Evolutionary conservation across 2,329 filamentous ascomycete species (phyloP), one percentile per base, ranked within the genome.

Genomic region (Chrysoporthe cubensis): DNA sequence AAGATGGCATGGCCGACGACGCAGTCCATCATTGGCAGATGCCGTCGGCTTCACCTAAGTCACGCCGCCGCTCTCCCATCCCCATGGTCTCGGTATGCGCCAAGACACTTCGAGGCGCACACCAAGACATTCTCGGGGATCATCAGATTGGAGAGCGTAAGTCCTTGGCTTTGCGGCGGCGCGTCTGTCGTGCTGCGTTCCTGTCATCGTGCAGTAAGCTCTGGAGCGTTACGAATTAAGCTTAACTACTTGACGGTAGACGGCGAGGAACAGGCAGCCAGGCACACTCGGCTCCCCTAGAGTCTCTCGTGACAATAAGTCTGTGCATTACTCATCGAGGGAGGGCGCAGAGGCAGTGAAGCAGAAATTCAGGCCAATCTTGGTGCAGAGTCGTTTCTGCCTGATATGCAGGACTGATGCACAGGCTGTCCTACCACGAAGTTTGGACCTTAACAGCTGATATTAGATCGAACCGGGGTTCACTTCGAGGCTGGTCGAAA

Each of bases 381-480:
- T 14, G 16, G 13, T 42, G 37, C 56, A 40, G 44, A 48, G 18
- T 18, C 44, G 44, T 37, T 37, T 62, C 59, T 62, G 59, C 32
- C 59, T 62, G 59, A 40, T 62, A 62, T n/a, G 59, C 59, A 40
- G 44, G 40, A 13, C 44, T 40, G 34, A 40, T 40, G 54, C 54
- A 18, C 54, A 37, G 54, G 54, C 18, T 57, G 34, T 56, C 52
- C 52, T 40, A 57, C 54, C 54, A n/a, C 32, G n/a, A 40, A 37
- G 13, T 40, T 18, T 57, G 6, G 32, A 40, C 50, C 50, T 54
- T 58, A 54, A 42, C 18, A 42, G 32, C 62, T 48, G 37, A 54
- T 67, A 61, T 65, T 62, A 67, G 66, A 65, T 65, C 56, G 57
- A 42, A 60, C 46, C 54, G 44, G 26, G 59, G 8, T 18, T 26